Evolutionary conservation across 768 basidiomycete genomes (phyloP), one percentile per base, ranked within the genome.

Genomic region (Suillus ampliporus): DNA sequence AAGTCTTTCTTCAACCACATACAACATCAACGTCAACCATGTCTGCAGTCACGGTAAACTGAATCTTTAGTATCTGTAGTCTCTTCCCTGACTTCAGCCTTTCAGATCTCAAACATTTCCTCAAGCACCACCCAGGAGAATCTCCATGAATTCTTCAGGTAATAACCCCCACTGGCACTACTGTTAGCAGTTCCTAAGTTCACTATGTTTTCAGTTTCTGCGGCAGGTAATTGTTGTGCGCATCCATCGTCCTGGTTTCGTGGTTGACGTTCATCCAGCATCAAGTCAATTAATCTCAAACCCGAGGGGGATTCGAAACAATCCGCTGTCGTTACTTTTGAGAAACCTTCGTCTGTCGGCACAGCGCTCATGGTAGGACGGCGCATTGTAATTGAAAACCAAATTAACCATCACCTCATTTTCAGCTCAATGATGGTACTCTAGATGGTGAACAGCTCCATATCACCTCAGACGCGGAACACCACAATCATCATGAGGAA

Each of bases 91-190:
- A 19, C n/a, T 9, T 15, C 11, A 62, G 52, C 34, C 54, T 21
- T 43, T 31, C 64, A 94, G 91, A 93, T 97, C 57, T 83, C 89
- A 21, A 84, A 84, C 54, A 85, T 97, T 71, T 77, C 90, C 6
- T 74, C 88, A 2, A 75, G 78, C 44, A 95, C 92, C 14, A 87
- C 85, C 26, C 79, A 91, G 71, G 72, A 79, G 21, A 85, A 91
- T 62, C 82, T 98, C 60, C 78, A 86, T 66, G 89, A 95, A 65
- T 94, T 91, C 78, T 94, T 95, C 80, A 83, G 87, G 91, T 92
- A 80, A 50, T 86, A 47, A 60, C 19, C 44, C 26, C 56, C 38
- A n/a, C n/a, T n/a, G n/a, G n/a, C n/a, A 38, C 31, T 58, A 60
- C 57, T 61, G 43, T 23, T 57, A 11, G 43, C 28, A 28, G 57